Evolutionary conservation across 169 alveolate genomes (phyloP).

Genomic region (Plasmodium gallinaceum): DNA sequence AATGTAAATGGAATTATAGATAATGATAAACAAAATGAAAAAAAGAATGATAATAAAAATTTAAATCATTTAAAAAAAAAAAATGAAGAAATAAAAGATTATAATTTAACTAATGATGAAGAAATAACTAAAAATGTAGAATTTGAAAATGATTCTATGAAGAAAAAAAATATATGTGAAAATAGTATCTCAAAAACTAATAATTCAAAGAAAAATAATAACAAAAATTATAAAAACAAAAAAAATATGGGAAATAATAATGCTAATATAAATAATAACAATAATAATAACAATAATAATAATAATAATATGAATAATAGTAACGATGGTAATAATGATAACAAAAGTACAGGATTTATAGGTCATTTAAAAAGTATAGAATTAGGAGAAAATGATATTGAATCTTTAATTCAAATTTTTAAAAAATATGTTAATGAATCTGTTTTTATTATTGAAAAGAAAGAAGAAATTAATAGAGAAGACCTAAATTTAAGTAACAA

Average conservation of each 20-base stretch:
- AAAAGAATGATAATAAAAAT: too few relatives aligned
- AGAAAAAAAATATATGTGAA: not conserved
- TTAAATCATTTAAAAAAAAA: not conserved
- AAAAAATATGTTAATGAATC: slow-evolving; percentile 40
- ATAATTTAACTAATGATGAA: not conserved
- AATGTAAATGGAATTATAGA: too few relatives aligned
- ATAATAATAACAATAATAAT: not conserved
- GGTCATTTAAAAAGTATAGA: slow-evolving; percentile 46
- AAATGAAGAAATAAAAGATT: slow-evolving; percentile 8
- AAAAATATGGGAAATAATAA: slow-evolving; percentile 7
- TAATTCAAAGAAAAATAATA: not conserved
- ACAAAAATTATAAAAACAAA: not conserved
- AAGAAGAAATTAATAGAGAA: not conserved
- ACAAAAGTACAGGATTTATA: slow-evolving; percentile 47
- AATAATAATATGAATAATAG: slow-evolving; percentile 13
- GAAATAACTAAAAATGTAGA: not conserved
- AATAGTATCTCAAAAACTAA: not conserved
- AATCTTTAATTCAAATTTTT: slow-evolving; percentile 31
- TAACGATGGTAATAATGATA: slow-evolving; percentile 10
- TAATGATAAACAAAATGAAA: too few relatives aligned
- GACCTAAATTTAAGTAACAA: not conserved
- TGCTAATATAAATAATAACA: not conserved
- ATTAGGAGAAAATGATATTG: slow-evolving; percentile 37
- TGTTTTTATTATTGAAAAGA: slow-evolving; percentile 21
- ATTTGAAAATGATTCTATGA: slow-evolving; percentile 7